phyloP scores from a whole-genome alignment of 805 yeast species.

The Starmerella tilneyi region DNA sequence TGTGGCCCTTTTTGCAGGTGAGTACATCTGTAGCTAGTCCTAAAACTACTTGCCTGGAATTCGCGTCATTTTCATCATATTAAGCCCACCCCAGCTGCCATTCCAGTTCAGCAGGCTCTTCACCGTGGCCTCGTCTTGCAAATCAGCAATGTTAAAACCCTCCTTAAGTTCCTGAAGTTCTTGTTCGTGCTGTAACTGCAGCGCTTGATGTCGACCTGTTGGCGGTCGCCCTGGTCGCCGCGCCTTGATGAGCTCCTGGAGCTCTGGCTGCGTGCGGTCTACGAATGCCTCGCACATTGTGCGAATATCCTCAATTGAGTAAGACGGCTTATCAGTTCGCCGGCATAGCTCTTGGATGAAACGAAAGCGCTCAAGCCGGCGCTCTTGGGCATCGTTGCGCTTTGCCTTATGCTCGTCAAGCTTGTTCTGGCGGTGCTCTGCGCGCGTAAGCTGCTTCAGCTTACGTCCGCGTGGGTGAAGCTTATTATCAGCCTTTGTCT shows the following conservation, averaged over 20 bases:
- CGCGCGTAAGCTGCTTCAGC: slow-evolving; percentile 70
- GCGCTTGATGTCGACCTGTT: slow-evolving; percentile 52
- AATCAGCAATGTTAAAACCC: slow-evolving; percentile 65
- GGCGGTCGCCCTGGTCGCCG: slow-evolving; percentile 88
- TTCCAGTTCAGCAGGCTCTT: slow-evolving; percentile 61
- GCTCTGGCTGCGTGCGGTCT: slow-evolving; percentile 63
- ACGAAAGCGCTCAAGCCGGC: slow-evolving; percentile 21
- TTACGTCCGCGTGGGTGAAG: slow-evolving; percentile 83
- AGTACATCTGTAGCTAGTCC: slow-evolving; percentile 4
- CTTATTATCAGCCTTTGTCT: slow-evolving; percentile 42
- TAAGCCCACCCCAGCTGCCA: slow-evolving; percentile 62
- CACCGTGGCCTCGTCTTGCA: slow-evolving; percentile 52
- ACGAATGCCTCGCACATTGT: slow-evolving; percentile 49
- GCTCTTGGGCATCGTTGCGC: slow-evolving; percentile 40
- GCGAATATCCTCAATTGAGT: slow-evolving; percentile 49
- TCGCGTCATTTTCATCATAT: slow-evolving; percentile 14
- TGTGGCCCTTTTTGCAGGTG: slow-evolving; percentile 15
- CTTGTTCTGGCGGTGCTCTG: slow-evolving; percentile 74
- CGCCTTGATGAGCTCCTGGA: slow-evolving; percentile 46
- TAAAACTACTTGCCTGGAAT: too few species aligned
- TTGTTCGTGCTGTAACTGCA: slow-evolving; percentile 51
- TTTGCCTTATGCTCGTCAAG: slow-evolving; percentile 49
- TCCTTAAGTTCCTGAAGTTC: slow-evolving; percentile 54
- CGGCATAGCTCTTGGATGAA: slow-evolving; percentile 16
- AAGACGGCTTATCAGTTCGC: slow-evolving; percentile 30